Evolutionary conservation across 176 grass and related monocot species (phyloP).

Genomic region (Melocanna baccifera): DNA sequence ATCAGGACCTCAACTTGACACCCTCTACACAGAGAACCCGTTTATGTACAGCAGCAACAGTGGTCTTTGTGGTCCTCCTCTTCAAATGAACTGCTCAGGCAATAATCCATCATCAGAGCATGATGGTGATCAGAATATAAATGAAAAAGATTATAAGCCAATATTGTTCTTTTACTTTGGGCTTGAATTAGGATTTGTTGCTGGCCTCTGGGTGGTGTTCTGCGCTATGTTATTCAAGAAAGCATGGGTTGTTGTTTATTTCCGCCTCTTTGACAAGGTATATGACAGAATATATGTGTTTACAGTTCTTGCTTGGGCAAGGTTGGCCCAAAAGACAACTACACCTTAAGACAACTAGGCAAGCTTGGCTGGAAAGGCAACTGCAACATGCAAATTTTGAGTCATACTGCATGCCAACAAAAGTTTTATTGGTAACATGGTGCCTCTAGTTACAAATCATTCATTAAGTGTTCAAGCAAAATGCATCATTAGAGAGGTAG

Average conservation of each 20-base stretch:
- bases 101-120: not conserved
- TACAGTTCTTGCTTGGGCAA: not conserved
- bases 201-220: slow-evolving; percentile 33
- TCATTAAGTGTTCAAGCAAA: too few species aligned
- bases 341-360: not conserved
- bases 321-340: not conserved
- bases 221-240: slow-evolving; percentile 19
- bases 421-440: too few species aligned
- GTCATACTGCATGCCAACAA: too few species aligned
- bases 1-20: slow-evolving; percentile 37
- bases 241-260: slow-evolving; percentile 25
- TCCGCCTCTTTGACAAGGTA: not conserved
- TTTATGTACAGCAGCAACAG: slow-evolving; percentile 31
- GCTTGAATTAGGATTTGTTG: slow-evolving; percentile 3
- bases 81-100: slow-evolving; percentile 4
- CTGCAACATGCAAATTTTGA: too few species aligned
- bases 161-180: not conserved
- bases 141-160: not conserved
- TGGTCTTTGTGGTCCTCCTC: slow-evolving; percentile 21
- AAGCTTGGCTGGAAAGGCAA: too few species aligned
- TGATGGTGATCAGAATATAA: too few species aligned
- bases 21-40: not conserved
- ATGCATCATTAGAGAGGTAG: too few species aligned
- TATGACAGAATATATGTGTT: not conserved
- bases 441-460: too few species aligned